Evolutionary conservation across 2,329 filamentous ascomycete species (phyloP).

Genomic region (Sarocladiaceae sp.): DNA sequence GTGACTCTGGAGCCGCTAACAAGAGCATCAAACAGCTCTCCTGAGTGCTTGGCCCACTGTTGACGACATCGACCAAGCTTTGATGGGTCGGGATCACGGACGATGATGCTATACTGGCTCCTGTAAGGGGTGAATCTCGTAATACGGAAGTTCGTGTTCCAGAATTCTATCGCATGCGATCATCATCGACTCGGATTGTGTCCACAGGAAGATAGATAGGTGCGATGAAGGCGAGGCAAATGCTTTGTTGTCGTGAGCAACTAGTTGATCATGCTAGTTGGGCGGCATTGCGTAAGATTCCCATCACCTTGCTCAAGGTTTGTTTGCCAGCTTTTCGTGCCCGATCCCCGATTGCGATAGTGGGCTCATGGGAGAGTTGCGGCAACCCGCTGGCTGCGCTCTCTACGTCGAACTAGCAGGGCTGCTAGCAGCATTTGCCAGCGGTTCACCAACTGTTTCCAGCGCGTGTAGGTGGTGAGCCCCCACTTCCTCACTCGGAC

Average conservation of each 20-base stretch:
- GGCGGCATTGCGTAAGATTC: neutral
- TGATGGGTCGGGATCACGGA: too few relatives aligned
- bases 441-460: too few relatives aligned
- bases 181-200: too few relatives aligned
- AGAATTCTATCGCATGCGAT: too few relatives aligned
- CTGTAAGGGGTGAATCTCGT: neutral
- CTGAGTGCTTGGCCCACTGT: slow-evolving; percentile 1
- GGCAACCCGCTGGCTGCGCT: too few relatives aligned
- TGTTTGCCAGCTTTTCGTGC: neutral
- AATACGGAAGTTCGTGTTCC: too few relatives aligned
- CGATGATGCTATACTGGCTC: too few relatives aligned
- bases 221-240: neutral
- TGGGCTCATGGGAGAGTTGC: neutral
- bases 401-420: too few relatives aligned
- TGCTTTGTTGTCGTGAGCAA: too few relatives aligned
- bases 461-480: too few relatives aligned
- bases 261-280: neutral
- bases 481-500: slow-evolving; percentile 3
- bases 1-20: neutral
- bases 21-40: neutral
- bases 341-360: slow-evolving; percentile 2
- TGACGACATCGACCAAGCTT: slow-evolving; percentile 3
- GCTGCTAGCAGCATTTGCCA: too few relatives aligned
- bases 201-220: neutral
- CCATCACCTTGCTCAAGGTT: neutral